A percentile compares a stretch with the other conserved stretches of the same genome.
Conservation (phyloP, 2,329 filamentous ascomycete species). For the Nigrograna mackinnonii region DNA sequence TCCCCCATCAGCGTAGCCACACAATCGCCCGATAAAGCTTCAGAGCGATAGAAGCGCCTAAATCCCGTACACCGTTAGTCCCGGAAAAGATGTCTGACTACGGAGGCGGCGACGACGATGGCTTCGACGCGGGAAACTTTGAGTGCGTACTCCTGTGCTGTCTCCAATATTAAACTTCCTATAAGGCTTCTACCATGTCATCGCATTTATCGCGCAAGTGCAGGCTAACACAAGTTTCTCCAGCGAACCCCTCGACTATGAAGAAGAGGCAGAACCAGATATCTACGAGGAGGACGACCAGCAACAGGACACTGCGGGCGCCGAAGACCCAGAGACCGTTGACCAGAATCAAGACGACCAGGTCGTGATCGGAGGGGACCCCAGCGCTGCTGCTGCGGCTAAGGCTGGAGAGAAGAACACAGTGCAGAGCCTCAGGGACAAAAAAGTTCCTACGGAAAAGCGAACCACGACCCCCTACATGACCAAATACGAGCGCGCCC, state of each 20-base stretch:
- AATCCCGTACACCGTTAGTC: too few relatives aligned
- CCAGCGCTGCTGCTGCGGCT: conserved; percentile 50
- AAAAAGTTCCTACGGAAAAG: conserved; percentile 88
- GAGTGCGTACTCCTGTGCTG: conserved; percentile 24
- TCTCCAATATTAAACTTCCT: too few relatives aligned
- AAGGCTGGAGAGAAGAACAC: conserved; percentile 54
- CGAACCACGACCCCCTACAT: conserved; percentile 95
- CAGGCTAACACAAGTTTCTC: conserved; percentile 1
- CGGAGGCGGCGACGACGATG: conserved; percentile 45
- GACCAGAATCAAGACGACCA: conserved; percentile 39
- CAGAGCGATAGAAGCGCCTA: too few relatives aligned
- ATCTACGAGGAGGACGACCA: conserved; percentile 70
- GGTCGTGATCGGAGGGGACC: conserved; percentile 55
- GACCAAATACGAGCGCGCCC: conserved; percentile 97
- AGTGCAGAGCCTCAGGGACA: conserved; percentile 66
- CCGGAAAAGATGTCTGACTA: conserved; percentile 49
- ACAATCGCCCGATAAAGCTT: too few relatives aligned
- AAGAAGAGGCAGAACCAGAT: conserved; percentile 63
- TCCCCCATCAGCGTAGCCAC: too few relatives aligned
- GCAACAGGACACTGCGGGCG: conserved; percentile 50
- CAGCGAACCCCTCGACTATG: conserved; percentile 54
- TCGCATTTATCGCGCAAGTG: background rate
- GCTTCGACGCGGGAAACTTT: conserved; percentile 31
- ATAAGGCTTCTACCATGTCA: background rate
- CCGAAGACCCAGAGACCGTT: conserved; percentile 36